Evolutionary conservation across 306 rosid genomes (phyloP).

Genomic region (Corylus heterophylla): DNA sequence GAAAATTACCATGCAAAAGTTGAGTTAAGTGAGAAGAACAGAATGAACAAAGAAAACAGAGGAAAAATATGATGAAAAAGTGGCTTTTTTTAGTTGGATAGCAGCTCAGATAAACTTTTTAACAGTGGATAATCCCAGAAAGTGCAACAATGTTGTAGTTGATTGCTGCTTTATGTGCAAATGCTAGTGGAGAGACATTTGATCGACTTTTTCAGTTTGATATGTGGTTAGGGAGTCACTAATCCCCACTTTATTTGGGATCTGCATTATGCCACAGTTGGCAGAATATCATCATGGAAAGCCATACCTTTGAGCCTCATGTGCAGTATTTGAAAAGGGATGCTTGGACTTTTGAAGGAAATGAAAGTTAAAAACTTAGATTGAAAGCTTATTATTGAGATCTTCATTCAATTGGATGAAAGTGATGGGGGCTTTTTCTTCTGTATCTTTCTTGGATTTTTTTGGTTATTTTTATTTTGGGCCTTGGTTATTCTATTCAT

Average conservation of each 20-base stretch:
- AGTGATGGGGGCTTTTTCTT: neutral
- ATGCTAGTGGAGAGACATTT: neutral
- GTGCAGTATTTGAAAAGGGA: neutral
- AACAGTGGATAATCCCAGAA: neutral
- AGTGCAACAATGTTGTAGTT: neutral
- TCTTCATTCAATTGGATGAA: neutral
- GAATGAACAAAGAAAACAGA: conserved; percentile 1
- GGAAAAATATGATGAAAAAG: neutral
- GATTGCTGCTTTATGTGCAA: neutral
- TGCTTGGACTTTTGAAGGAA: neutral
- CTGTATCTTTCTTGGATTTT: neutral
- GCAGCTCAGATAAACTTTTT: neutral
- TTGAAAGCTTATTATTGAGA: neutral
- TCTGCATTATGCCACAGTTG: neutral
- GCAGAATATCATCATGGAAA: neutral
- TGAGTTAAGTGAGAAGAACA: conserved; percentile 13
- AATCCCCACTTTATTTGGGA: neutral
- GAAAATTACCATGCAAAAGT: conserved; percentile 27
- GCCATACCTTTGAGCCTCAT: neutral
- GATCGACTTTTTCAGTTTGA: neutral
- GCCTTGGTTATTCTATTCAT: neutral
- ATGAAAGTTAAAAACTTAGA: neutral
- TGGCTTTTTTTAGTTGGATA: neutral
- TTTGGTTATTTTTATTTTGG: neutral
- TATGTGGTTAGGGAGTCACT: neutral